Evolutionary conservation across 345 rosid species (phyloP).

Genomic region (Angophora floribunda): DNA sequence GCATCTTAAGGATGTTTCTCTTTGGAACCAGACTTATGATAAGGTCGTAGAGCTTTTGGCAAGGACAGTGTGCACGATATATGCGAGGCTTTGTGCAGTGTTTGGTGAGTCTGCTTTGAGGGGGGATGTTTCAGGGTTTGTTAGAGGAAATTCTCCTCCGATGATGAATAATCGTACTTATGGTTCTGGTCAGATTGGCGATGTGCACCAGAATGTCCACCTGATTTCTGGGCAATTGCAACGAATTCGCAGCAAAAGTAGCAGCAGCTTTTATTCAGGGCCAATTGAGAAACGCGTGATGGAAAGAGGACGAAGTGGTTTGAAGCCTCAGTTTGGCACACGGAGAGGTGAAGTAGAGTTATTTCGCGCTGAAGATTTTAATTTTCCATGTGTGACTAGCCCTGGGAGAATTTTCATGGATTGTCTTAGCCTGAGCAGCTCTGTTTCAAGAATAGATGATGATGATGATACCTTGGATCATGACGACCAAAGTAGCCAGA

Average conservation of each 20-base stretch:
- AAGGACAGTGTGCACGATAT: slow-evolving; percentile 81
- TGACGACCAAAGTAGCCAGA: slow-evolving; percentile 32
- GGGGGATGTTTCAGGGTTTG: slow-evolving; percentile 6
- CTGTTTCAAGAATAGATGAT: slow-evolving; percentile 40
- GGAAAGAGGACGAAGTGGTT: slow-evolving; percentile 16
- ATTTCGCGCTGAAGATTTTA: slow-evolving; percentile 47
- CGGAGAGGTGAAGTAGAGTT: slow-evolving; percentile 35
- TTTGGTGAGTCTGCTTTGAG: slow-evolving; percentile 46
- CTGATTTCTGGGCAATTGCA: slow-evolving; percentile 27
- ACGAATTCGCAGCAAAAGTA: slow-evolving; percentile 42
- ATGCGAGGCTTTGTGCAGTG: slow-evolving; percentile 54
- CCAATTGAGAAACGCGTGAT: slow-evolving; percentile 3
- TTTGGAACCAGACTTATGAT: slow-evolving; percentile 88
- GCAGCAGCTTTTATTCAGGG: slow-evolving; percentile 20
- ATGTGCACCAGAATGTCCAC: slow-evolving; percentile 5
- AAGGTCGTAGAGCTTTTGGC: slow-evolving; percentile 87
- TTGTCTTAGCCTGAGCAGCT: slow-evolving; percentile 70
- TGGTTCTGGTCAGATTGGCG: slow-evolving; percentile 8
- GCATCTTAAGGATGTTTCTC: slow-evolving; percentile 79
- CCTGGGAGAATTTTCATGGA: slow-evolving; percentile 82
- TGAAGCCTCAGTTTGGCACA: slow-evolving; percentile 22
- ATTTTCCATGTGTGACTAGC: slow-evolving; percentile 69
- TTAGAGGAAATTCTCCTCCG: slow-evolving; percentile 6
- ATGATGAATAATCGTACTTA: slow-evolving; percentile 13
- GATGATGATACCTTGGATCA: slow-evolving; percentile 21